Evolutionary conservation across 345 rosid genomes (phyloP).

Genomic region (Passiflora organensis): DNA sequence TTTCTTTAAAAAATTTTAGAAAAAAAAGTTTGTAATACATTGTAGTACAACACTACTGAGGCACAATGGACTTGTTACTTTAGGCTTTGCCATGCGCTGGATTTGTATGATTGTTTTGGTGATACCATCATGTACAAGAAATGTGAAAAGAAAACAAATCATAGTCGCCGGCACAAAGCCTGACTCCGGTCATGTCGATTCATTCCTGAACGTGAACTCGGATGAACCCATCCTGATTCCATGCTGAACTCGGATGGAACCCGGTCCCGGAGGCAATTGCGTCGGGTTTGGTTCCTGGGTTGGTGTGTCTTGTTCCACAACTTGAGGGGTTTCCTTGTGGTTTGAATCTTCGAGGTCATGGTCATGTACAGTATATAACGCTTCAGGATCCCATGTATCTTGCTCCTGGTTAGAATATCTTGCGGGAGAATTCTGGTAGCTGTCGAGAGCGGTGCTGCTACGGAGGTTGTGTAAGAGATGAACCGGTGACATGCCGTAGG

Average conservation of each 20-base stretch:
- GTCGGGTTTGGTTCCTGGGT: conserved; percentile 14
- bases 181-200: no score
- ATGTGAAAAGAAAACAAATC: no score
- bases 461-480: conserved; percentile 55
- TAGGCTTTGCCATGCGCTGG: no score
- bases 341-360: conserved; percentile 12
- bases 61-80: no score
- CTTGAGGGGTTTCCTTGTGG: conserved; percentile 3
- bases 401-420: conserved; percentile 28
- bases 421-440: conserved; percentile 35
- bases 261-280: conserved; percentile 19
- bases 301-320: conserved; percentile 14
- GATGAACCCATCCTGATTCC: conserved; percentile 9
- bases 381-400: conserved; percentile 46
- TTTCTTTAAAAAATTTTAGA: no score
- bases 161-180: no score
- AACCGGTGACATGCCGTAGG: conserved; percentile 58
- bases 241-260: conserved; percentile 15
- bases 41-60: no score
- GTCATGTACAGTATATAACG: conserved; percentile 23
- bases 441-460: conserved; percentile 39
- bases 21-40: no score
- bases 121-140: no score
- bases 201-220: conserved; percentile 17
- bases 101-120: no score